Conservation (phyloP, 345 rosid species). For the Syzygium jambos region DNA sequence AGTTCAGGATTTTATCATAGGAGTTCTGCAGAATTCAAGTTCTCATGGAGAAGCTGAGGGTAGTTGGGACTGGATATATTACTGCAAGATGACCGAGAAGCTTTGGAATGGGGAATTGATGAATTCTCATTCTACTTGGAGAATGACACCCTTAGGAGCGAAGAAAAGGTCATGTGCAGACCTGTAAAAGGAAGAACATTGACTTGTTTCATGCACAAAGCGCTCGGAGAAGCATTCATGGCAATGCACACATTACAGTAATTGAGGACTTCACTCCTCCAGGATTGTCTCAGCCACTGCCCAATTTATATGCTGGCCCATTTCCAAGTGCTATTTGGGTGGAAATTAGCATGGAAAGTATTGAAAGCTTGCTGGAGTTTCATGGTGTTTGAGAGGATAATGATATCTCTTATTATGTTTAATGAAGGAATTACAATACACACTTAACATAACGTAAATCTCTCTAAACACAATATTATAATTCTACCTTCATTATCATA, state of each 20-base stretch:
- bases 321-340: neutral
- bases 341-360: neutral
- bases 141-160: neutral
- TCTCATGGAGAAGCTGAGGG: neutral
- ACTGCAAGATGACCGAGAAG: neutral
- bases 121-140: neutral
- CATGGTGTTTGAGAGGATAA: neutral
- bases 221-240: neutral
- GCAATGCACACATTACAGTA: neutral
- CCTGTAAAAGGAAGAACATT: neutral
- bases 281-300: neutral
- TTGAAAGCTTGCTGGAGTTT: neutral
- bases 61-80: neutral
- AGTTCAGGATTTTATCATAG: neutral
- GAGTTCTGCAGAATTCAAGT: neutral
- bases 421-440: too few species aligned
- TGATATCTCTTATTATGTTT: too few species aligned
- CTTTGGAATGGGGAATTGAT: neutral
- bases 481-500: too few species aligned
- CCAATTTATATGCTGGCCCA: neutral
- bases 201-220: neutral
- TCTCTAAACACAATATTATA: too few species aligned
- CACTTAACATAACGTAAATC: too few species aligned
- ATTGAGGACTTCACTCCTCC: neutral
- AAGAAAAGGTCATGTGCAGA: neutral